Evolutionary conservation across 345 rosid genomes (phyloP).

Genomic region (Kandelia obovata): DNA sequence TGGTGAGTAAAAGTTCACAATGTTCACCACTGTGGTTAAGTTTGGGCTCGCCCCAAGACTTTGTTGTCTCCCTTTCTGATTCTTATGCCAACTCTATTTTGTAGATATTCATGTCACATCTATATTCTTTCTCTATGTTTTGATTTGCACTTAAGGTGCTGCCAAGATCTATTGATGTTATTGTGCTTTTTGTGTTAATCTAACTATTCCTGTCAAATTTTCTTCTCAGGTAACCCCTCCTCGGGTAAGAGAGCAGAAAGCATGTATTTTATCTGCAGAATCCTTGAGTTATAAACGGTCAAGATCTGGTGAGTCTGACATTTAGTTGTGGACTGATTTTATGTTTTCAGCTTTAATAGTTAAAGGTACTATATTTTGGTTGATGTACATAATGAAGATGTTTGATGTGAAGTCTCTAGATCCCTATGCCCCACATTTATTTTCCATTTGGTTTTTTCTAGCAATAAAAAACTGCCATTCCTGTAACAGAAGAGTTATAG

Average conservation of each 20-base stretch:
- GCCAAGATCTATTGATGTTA: not conserved
- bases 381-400: not conserved
- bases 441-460: not conserved
- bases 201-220: conserved; percentile 7
- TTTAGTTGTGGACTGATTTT: not conserved
- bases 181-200: not conserved
- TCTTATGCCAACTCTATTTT: not conserved
- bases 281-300: conserved; percentile 47
- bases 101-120: not conserved
- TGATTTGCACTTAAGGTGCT: not conserved
- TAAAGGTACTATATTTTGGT: not conserved
- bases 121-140: not conserved
- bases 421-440: not conserved
- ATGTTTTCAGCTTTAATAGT: not conserved
- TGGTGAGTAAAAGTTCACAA: too few relatives aligned
- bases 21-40: too few relatives aligned
- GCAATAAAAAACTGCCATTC: too few relatives aligned
- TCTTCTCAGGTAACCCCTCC: conserved; percentile 32
- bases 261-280: conserved; percentile 30
- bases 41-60: too few relatives aligned
- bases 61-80: too few relatives aligned
- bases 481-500: too few relatives aligned
- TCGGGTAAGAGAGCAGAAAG: conserved; percentile 10
- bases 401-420: not conserved
- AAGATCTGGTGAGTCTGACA: conserved; percentile 47